Evolutionary conservation across 306 rosid species (phyloP).

Genomic region (Glycine tomentella): DNA sequence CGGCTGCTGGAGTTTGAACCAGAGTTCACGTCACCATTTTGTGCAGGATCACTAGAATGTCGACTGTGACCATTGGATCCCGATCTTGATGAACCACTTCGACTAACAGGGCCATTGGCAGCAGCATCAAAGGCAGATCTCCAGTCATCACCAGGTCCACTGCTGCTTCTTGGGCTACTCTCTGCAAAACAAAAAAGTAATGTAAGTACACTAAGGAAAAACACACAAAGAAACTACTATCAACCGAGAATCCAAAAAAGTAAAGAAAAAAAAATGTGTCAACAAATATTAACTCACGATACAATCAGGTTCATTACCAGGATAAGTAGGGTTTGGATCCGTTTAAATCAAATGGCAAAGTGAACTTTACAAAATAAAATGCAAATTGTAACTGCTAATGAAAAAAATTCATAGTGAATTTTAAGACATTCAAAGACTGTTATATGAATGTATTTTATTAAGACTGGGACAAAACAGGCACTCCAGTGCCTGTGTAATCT

Average conservation of each 20-base stretch:
- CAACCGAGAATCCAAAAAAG: background rate
- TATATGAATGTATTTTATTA: background rate
- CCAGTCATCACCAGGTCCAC: constrained; percentile 90
- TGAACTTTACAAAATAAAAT: background rate
- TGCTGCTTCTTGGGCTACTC: constrained; percentile 78
- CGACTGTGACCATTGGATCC: constrained; percentile 86
- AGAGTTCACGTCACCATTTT: constrained; percentile 79
- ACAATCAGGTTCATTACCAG: background rate
- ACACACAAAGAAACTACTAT: background rate
- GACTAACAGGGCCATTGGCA: constrained; percentile 69
- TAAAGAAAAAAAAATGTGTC: background rate
- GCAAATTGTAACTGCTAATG: constrained; percentile 19
- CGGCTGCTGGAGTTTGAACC: constrained; percentile 81
- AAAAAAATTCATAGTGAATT: background rate
- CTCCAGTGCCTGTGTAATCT: no score
- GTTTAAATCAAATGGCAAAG: background rate
- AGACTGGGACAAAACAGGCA: no score
- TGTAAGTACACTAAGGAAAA: background rate
- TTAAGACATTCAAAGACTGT: background rate
- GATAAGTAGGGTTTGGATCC: background rate
- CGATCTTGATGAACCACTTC: constrained; percentile 59
- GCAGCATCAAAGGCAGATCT: constrained; percentile 93
- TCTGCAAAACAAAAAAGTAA: constrained; percentile 55
- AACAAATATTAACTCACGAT: background rate
- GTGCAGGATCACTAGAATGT: constrained; percentile 74